These are phyloP conservation scores for Penicillium hesseltinei DNA, from an alignment of 2,329 filamentous ascomycete species.

Conservation along the genomic window DNA sequence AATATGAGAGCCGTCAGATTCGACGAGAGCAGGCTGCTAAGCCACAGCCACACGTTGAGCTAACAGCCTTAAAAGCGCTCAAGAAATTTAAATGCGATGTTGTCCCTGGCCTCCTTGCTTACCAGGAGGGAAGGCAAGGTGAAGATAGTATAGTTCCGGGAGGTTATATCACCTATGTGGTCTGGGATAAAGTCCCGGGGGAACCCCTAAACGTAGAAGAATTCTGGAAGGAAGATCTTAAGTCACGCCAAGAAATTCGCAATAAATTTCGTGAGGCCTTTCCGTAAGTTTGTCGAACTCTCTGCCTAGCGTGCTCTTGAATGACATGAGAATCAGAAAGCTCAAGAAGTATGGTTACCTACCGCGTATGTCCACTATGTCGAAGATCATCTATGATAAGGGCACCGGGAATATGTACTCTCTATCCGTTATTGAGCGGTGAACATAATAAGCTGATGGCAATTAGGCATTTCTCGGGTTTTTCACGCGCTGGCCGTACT, in stretches of 20 bases:
- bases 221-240: not conserved
- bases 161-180: not conserved
- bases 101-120: not conserved
- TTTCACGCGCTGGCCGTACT: not conserved
- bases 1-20: constrained; percentile 2
- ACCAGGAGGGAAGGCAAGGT: not conserved
- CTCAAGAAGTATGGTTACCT: not conserved
- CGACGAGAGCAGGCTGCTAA: not conserved
- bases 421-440: not conserved
- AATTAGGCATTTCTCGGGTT: not conserved
- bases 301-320: not conserved
- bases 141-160: not conserved
- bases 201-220: not conserved
- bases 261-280: not conserved
- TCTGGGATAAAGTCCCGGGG: not conserved
- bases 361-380: not conserved
- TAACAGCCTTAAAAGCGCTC: not conserved
- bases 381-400: not conserved
- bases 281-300: not conserved
- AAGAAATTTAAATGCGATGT: not conserved
- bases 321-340: not conserved
- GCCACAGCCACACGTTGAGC: not conserved
- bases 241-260: not conserved
- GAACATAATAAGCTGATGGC: not conserved
- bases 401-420: not conserved